Percentiles rank a stretch among this genome's conserved stretches.
These are phyloP conservation scores for Lepidium sativum DNA, from an alignment of 345 rosid species.

Conservation along the genomic window DNA sequence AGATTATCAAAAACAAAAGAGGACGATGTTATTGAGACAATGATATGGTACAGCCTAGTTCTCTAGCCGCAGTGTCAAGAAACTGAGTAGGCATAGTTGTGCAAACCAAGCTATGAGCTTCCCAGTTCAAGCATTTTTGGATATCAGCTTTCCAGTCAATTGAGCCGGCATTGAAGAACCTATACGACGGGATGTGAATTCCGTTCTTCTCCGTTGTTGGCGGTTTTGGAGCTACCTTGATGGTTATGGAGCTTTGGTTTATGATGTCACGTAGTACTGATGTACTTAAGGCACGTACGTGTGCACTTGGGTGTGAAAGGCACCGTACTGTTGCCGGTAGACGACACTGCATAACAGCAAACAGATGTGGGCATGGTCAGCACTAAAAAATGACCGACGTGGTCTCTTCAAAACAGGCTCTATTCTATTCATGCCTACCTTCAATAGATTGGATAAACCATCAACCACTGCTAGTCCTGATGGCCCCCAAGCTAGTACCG, in stretches of 20 bases:
- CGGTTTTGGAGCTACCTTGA: conserved; percentile 31
- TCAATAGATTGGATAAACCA: conserved; percentile 81
- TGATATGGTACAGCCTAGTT: conserved; percentile 58
- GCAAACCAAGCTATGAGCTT: conserved; percentile 73
- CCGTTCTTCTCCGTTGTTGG: conserved; percentile 48
- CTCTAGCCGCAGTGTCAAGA: conserved; percentile 67
- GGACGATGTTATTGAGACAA: conserved; percentile 22
- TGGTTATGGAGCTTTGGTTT: conserved; percentile 39
- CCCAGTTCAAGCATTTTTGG: conserved; percentile 79
- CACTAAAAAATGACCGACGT: not conserved
- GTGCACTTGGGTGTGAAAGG: conserved; percentile 90
- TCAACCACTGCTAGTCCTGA: conserved; percentile 82
- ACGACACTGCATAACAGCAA: conserved; percentile 66
- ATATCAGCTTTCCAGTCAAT: conserved; percentile 78
- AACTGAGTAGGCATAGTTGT: conserved; percentile 56
- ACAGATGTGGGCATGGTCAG: not conserved
- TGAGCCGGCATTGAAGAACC: conserved; percentile 39
- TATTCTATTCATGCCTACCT: conserved; percentile 37
- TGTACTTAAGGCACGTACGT: conserved; percentile 82
- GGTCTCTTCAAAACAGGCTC: not conserved
- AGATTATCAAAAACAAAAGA: not conserved
- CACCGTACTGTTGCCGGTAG: conserved; percentile 75
- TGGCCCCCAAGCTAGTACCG: conserved; percentile 75
- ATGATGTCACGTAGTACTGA: conserved; percentile 73
- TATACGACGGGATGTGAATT: conserved; percentile 38